Percentiles rank a stretch among this genome's conserved stretches.
Evolutionary conservation across 768 basidiomycete genomes (phyloP).

Genomic region (Lentinula boryana): DNA sequence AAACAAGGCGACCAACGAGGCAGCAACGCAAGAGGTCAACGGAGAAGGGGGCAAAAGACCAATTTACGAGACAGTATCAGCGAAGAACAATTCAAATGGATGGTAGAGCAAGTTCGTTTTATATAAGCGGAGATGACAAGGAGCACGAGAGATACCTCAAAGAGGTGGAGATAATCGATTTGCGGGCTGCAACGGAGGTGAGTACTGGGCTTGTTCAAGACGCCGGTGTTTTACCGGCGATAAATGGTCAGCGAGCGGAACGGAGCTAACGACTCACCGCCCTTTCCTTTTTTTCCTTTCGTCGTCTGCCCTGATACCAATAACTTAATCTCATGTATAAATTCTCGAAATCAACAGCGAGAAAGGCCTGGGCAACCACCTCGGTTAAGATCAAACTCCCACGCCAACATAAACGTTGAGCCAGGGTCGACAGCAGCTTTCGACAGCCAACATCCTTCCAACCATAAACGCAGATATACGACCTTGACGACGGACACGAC

Average conservation of each 20-base stretch:
- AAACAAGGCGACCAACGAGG: not conserved
- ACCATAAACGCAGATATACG: not conserved
- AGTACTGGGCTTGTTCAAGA: not conserved
- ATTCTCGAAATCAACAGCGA: not conserved
- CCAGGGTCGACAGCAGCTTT: constrained; percentile 1
- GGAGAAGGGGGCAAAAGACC: not conserved
- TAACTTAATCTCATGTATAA: not conserved
- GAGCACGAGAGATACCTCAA: not conserved
- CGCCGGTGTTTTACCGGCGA: not conserved
- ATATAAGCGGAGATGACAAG: not conserved
- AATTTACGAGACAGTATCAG: not conserved
- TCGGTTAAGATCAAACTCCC: not conserved
- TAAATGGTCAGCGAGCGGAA: not conserved
- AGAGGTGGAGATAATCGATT: not conserved
- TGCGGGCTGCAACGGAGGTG: not conserved
- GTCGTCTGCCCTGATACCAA: not conserved
- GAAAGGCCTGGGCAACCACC: not conserved
- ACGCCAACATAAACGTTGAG: not conserved
- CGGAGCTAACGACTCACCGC: not conserved
- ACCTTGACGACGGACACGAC: constrained; percentile 5
- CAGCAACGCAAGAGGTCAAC: not conserved
- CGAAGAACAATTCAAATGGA: not conserved
- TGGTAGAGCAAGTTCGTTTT: not conserved
- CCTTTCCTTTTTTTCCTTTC: not conserved
- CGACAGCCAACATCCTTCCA: not conserved